These are phyloP conservation scores for Paraphaeosphaeria minitans DNA, from an alignment of 2,329 filamentous ascomycete genomes.

Conservation along the genomic window DNA sequence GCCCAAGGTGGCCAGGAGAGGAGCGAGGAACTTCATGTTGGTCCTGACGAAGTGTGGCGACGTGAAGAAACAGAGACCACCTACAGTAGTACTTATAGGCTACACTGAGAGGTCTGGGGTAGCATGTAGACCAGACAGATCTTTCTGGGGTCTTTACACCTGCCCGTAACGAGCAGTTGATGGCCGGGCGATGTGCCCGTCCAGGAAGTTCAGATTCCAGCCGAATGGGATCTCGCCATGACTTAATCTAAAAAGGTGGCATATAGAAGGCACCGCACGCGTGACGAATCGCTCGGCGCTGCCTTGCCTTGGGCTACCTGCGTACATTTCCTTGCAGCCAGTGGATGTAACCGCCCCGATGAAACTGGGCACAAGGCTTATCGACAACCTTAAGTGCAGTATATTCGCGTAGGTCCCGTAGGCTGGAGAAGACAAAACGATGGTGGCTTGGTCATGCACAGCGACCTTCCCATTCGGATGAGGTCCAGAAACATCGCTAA, in stretches of 20 bases:
- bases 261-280: slow-evolving; percentile 13
- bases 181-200: slow-evolving; percentile 26
- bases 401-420: slow-evolving; percentile 6
- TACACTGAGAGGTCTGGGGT: background rate
- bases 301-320: slow-evolving; percentile 8
- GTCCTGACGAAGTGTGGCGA: slow-evolving; percentile 13
- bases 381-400: slow-evolving; percentile 12
- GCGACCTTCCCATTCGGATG: slow-evolving; percentile 24
- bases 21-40: slow-evolving; percentile 40
- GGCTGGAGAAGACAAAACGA: slow-evolving; percentile 10
- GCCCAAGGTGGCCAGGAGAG: slow-evolving; percentile 37
- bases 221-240: slow-evolving; percentile 18
- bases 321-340: slow-evolving; percentile 19
- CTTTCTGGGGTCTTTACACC: slow-evolving; percentile 24
- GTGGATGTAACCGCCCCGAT: slow-evolving; percentile 13
- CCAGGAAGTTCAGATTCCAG: slow-evolving; percentile 29
- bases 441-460: slow-evolving; percentile 9
- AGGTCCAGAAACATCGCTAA: slow-evolving; percentile 15
- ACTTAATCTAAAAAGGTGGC: slow-evolving; percentile 30
- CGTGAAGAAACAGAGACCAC: slow-evolving; percentile 2
- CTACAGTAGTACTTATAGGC: slow-evolving; percentile 10
- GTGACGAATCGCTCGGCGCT: slow-evolving; percentile 20
- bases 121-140: slow-evolving; percentile 1
- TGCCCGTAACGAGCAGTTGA: slow-evolving; percentile 34
- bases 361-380: slow-evolving; percentile 18